Evolutionary conservation across 768 basidiomycete species (phyloP).

Genomic region (Tubosaeta sp.): DNA sequence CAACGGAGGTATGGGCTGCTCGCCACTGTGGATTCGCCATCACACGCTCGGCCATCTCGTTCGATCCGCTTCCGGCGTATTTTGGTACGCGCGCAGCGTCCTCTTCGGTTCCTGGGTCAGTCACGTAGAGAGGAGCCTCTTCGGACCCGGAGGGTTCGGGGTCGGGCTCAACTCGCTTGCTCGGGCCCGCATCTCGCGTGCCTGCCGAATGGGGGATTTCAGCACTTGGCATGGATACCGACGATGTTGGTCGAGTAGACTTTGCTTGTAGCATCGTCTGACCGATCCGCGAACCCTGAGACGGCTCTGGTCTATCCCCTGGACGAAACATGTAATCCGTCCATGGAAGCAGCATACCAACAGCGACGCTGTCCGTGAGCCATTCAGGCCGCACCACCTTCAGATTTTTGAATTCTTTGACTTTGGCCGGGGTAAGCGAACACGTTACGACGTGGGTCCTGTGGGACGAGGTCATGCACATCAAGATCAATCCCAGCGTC

Average conservation of each 20-base stretch:
- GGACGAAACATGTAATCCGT: conserved; percentile 60
- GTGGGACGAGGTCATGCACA: conserved; percentile 2
- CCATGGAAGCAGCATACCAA: conserved; percentile 74
- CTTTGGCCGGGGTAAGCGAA: conserved; percentile 85
- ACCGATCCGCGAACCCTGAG: conserved; percentile 40
- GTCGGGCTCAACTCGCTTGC: neutral
- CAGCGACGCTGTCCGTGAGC: conserved; percentile 76
- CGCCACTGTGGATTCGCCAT: conserved; percentile 88
- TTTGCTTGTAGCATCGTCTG: conserved; percentile 16
- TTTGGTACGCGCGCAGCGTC: conserved; percentile 48
- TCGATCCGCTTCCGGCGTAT: conserved; percentile 69
- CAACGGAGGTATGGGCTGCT: conserved; percentile 78
- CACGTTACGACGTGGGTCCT: conserved; percentile 92
- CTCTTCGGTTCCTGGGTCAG: conserved; percentile 40
- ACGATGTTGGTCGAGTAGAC: conserved; percentile 5
- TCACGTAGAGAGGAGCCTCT: conserved; percentile 28
- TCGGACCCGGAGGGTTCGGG: conserved; percentile 3
- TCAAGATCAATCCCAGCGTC: neutral
- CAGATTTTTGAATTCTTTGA: conserved; percentile 83
- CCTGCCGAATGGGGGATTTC: neutral
- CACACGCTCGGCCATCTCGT: conserved; percentile 67
- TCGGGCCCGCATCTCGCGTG: conserved; percentile 1
- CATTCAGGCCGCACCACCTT: conserved; percentile 88
- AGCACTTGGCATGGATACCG: neutral
- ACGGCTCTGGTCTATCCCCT: conserved; percentile 42